Conservation (phyloP, 805 yeast species). For the Schizosaccharomyces japonicus region DNA sequence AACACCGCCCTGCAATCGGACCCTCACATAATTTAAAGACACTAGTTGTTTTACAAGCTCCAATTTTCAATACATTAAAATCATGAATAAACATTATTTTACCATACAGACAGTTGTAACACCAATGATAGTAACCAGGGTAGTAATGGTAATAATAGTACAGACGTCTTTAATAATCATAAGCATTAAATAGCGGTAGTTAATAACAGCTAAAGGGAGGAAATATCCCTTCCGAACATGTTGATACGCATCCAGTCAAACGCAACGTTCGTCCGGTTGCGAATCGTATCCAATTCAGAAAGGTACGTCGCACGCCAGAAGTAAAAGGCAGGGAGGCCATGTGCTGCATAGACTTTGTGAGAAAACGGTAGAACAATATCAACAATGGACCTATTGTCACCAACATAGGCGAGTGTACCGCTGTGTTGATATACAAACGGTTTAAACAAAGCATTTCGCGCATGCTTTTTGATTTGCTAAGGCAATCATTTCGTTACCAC, state of each 20-base stretch:
- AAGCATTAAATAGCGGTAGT: no score
- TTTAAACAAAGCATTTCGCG: constrained; percentile 8
- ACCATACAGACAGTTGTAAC: no score
- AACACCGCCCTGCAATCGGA: no score
- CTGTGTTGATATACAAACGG: constrained; percentile 66
- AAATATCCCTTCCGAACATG: constrained; percentile 80
- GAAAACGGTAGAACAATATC: constrained; percentile 27
- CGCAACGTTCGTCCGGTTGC: constrained; percentile 67
- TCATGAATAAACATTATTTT: no score
- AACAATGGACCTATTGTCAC: constrained; percentile 76
- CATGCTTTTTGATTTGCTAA: not conserved
- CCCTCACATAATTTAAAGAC: no score
- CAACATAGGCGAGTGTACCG: constrained; percentile 87
- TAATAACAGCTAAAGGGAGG: constrained; percentile 35
- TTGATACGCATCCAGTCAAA: constrained; percentile 77
- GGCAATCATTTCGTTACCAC: not conserved
- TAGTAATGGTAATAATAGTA: no score
- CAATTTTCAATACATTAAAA: no score
- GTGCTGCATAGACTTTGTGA: constrained; percentile 46
- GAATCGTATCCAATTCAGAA: constrained; percentile 57
- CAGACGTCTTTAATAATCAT: no score
- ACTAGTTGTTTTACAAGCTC: no score
- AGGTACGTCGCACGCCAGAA: constrained; percentile 88
- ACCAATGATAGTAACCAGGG: no score
- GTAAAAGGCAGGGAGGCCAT: constrained; percentile 65